A percentile compares a stretch with the other conserved stretches of the same genome.
Evolutionary conservation across 1,284 basidiomycete species (phyloP).

Genomic region (Macrocystidia cucumis): DNA sequence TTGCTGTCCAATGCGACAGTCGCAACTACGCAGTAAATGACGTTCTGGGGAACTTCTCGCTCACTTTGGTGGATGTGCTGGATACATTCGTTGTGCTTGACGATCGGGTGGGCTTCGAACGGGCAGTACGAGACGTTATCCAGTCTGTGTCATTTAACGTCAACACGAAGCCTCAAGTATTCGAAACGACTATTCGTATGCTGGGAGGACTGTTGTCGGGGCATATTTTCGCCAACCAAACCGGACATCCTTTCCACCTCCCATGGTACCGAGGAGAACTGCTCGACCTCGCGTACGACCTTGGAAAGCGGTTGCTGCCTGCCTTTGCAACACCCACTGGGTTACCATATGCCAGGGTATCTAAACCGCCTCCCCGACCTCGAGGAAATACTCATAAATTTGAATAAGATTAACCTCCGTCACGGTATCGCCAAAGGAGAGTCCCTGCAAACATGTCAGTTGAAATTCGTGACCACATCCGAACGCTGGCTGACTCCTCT

Average conservation of each 20-base stretch:
- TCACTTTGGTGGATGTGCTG: slow-evolving; percentile 77
- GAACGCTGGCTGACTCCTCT: slow-evolving; percentile 7
- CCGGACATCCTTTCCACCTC: slow-evolving; percentile 59
- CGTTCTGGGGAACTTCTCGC: slow-evolving; percentile 80
- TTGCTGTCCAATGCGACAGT: slow-evolving; percentile 25
- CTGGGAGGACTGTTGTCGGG: slow-evolving; percentile 85
- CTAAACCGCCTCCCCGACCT: slow-evolving; percentile 7
- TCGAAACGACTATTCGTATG: slow-evolving; percentile 86
- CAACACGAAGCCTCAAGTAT: slow-evolving; percentile 87
- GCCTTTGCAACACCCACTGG: slow-evolving; percentile 88
- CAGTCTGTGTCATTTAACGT: slow-evolving; percentile 80
- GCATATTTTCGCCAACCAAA: slow-evolving; percentile 70
- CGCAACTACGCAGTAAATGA: slow-evolving; percentile 72
- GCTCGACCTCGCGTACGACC: slow-evolving; percentile 73
- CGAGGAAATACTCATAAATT: slow-evolving; percentile 8
- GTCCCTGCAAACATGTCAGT: slow-evolving; percentile 72
- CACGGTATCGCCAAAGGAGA: slow-evolving; percentile 64
- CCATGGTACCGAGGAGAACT: slow-evolving; percentile 75
- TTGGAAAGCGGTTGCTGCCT: slow-evolving; percentile 78
- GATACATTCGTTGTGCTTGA: slow-evolving; percentile 77
- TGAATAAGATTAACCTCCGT: slow-evolving; percentile 62
- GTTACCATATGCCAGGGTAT: slow-evolving; percentile 81
- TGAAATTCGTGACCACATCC: neutral
- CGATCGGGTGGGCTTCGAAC: slow-evolving; percentile 68
- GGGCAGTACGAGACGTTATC: slow-evolving; percentile 69